Evolutionary conservation across 2,329 filamentous ascomycete genomes (phyloP).

Genomic region (Tothia fuscella): DNA sequence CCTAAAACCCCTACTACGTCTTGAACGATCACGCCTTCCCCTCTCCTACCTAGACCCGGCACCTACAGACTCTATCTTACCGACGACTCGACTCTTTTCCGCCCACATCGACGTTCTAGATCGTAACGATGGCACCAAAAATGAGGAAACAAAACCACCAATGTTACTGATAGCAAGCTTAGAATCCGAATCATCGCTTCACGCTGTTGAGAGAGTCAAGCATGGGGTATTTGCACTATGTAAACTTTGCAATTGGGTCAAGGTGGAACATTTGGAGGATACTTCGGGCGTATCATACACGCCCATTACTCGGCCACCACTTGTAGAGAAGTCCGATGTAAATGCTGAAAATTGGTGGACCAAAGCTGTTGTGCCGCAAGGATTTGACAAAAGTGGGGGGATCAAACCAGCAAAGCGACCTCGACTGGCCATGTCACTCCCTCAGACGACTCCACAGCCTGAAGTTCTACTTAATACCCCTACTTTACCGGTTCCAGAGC

Average conservation of each 20-base stretch:
- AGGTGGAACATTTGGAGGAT: constrained; percentile 18
- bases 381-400: not conserved
- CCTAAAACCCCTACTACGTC: constrained; percentile 24
- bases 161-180: constrained; percentile 24
- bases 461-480: not conserved
- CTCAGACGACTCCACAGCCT: not conserved
- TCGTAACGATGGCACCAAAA: constrained; percentile 11
- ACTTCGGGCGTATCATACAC: not conserved
- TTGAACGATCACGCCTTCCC: constrained; percentile 25
- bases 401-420: not conserved
- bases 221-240: constrained; percentile 54
- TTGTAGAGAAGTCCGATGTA: not conserved
- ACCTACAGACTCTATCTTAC: constrained; percentile 15
- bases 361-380: not conserved
- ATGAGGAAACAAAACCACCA: no score
- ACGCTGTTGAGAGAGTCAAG: constrained; percentile 61
- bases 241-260: constrained; percentile 55
- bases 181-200: constrained; percentile 53
- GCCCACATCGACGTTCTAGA: constrained; percentile 24
- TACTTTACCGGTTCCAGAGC: constrained; percentile 4
- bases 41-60: constrained; percentile 25
- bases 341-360: not conserved
- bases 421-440: constrained; percentile 1
- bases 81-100: constrained; percentile 23
- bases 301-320: not conserved